These are phyloP conservation scores for Rhizoclosmatium sp. DNA, from an alignment of 192 early-diverging fungal species.

Conservation along the genomic window DNA sequence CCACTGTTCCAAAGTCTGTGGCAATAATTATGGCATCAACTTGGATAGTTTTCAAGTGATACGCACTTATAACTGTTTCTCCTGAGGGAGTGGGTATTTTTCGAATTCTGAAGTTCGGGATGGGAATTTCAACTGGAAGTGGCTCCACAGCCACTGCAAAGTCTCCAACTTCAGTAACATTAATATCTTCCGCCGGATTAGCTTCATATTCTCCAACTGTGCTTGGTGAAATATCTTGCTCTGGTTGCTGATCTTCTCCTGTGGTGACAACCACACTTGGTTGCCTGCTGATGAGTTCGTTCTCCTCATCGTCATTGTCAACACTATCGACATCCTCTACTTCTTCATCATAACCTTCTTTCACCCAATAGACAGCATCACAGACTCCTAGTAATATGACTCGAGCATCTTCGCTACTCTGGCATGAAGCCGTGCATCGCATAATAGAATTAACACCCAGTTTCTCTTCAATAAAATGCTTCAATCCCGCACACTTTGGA, in stretches of 20 bases:
- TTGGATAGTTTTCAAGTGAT: slow-evolving; percentile 26
- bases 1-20: slow-evolving; percentile 35
- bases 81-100: slow-evolving; percentile 5
- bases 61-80: slow-evolving; percentile 22
- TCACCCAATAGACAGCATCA: slow-evolving; percentile 32
- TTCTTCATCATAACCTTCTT: slow-evolving; percentile 1
- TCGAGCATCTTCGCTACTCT: slow-evolving; percentile 16
- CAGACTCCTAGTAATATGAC: slow-evolving; percentile 19
- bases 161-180: neutral
- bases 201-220: neutral
- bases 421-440: slow-evolving; percentile 25
- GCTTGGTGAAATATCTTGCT: neutral
- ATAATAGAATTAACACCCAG: slow-evolving; percentile 5
- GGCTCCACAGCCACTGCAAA: neutral
- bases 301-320: neutral
- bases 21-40: slow-evolving; percentile 30
- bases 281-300: neutral
- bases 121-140: neutral
- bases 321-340: neutral
- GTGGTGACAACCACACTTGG: neutral
- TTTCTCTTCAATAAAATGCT: slow-evolving; percentile 1
- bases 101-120: slow-evolving; percentile 12
- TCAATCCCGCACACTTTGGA: neutral
- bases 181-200: neutral
- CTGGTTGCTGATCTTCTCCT: neutral